Evolutionary conservation across 2,329 filamentous ascomycete species (phyloP), one percentile per base, ranked within the genome.

Genomic region (Nothopassalora personata): DNA sequence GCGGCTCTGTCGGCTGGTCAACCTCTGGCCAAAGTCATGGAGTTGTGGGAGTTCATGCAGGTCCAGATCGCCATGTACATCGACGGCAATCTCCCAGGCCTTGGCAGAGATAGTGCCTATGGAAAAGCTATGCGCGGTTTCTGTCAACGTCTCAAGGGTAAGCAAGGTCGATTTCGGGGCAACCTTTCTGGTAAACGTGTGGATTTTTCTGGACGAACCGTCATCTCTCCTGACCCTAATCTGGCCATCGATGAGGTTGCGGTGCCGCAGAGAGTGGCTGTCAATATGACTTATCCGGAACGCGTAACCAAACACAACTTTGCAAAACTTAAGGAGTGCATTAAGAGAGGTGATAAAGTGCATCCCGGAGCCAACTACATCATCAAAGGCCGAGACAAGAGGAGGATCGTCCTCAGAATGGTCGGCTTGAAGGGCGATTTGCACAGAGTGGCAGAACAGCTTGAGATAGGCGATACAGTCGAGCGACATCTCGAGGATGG

Each of bases 181-280:
- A 99, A 99, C 69, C 76, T 99, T 60, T 97, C 93, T 0, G 94
- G 94, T 72, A 99, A 99, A 76, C 93, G 94, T 82, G 94, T 99
- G 56, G 93, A 99, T 72, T 99, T 97, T 75, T 99, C 94, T 10
- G 94, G 91, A 18, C 86, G 94, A 73, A 99, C 94, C 0, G 94
- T 99, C 74, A 99, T 99, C 74, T 96, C 92, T 0, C 94, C 94
- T 0, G 94, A 99, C 74, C 94, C 94, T 3, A 99, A 99, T 68
- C 75, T 99, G 52, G 86, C 89, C 18, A 91, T 99, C 64, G 91
- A 97, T 66, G 87, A 99, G 74, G 94, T 99, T 36, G 93, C 93
- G 4, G 87, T 99, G 31, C 94, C 94, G 0, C 81, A 88, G 60
- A 81, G 95, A 18, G 92, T 99, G n/a, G 94, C 94, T 4, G 95